phyloP scores from a whole-genome alignment of 768 basidiomycete species.

The Fibroporia radiculosa region DNA sequence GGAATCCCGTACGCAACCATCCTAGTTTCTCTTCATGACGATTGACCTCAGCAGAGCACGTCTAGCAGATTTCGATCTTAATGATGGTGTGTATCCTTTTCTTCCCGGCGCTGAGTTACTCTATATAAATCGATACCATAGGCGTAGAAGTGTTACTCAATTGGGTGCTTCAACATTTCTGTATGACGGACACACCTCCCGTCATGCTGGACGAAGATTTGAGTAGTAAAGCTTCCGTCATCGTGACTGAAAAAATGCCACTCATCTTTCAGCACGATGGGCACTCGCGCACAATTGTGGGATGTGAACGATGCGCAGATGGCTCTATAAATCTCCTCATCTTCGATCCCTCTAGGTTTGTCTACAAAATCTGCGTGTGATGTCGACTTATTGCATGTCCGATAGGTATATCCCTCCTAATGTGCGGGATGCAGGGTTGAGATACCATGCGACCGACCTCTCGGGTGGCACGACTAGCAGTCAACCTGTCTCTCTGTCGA shows the following conservation, averaged over 20 bases:
- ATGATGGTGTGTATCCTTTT: constrained; percentile 32
- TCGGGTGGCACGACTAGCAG: neutral
- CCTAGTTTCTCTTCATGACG: neutral
- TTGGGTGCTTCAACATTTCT: constrained; percentile 78
- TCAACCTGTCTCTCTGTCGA: neutral
- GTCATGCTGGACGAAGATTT: constrained; percentile 45
- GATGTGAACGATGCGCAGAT: constrained; percentile 61
- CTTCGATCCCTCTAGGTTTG: constrained; percentile 72
- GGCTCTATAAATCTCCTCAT: constrained; percentile 57
- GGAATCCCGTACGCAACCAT: constrained; percentile 71
- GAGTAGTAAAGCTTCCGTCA: constrained; percentile 41
- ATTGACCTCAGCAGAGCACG: constrained; percentile 33
- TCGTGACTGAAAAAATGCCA: constrained; percentile 62
- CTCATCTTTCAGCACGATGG: constrained; percentile 77
- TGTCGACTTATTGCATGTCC: neutral
- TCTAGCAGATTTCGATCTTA: constrained; percentile 59
- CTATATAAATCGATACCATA: neutral
- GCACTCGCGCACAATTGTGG: constrained; percentile 83
- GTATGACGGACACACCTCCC: constrained; percentile 9
- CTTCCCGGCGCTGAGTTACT: no score
- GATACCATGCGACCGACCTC: neutral
- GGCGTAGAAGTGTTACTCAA: constrained; percentile 36
- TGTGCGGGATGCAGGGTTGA: neutral
- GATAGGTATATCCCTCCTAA: neutral
- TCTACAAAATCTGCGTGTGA: neutral